phyloP scores from a whole-genome alignment of 1,284 basidiomycete species.

The Papiliotrema terrestris region DNA sequence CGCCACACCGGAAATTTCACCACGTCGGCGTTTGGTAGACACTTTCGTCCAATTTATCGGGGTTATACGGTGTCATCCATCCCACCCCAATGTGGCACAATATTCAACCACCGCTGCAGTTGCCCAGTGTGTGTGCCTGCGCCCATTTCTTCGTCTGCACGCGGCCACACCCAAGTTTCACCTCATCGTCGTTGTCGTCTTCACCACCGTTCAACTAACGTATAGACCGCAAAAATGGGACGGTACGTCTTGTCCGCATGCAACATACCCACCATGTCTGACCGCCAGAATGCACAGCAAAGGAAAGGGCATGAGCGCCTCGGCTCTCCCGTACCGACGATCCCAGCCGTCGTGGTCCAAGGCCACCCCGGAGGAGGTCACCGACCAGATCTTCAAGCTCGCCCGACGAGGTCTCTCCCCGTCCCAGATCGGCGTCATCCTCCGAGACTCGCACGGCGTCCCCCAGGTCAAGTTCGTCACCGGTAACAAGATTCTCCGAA shows the following conservation, averaged over 20 bases:
- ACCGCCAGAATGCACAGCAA: slow-evolving; percentile 80
- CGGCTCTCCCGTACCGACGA: slow-evolving; percentile 95
- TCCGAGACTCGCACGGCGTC: slow-evolving; percentile 97
- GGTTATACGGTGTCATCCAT: slow-evolving; percentile 1
- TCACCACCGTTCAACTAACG: slow-evolving; percentile 4
- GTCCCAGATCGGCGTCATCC: slow-evolving; percentile 95
- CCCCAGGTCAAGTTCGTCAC: slow-evolving; percentile 95
- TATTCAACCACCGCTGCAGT: too few relatives aligned
- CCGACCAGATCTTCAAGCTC: slow-evolving; percentile 94
- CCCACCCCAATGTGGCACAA: slow-evolving; percentile 2
- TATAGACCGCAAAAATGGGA: slow-evolving; percentile 36
- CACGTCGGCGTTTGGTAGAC: too few relatives aligned
- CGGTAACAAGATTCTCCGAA: slow-evolving; percentile 98
- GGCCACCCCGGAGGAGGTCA: slow-evolving; percentile 90
- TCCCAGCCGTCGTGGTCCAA: slow-evolving; percentile 95
- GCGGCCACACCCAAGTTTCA: not conserved
- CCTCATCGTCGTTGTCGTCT: slow-evolving; percentile 1
- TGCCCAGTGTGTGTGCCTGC: too few relatives aligned
- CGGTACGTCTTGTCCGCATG: slow-evolving; percentile 21
- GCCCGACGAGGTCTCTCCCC: slow-evolving; percentile 97
- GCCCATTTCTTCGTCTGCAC: not conserved
- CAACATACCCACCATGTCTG: not conserved
- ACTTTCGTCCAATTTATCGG: not conserved
- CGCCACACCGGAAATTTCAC: too few relatives aligned
- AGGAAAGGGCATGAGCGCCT: slow-evolving; percentile 98